Evolutionary conservation across 805 yeast species (phyloP), one percentile per base, ranked within the genome.

Genomic region (Yarrowia phangngaensis): DNA sequence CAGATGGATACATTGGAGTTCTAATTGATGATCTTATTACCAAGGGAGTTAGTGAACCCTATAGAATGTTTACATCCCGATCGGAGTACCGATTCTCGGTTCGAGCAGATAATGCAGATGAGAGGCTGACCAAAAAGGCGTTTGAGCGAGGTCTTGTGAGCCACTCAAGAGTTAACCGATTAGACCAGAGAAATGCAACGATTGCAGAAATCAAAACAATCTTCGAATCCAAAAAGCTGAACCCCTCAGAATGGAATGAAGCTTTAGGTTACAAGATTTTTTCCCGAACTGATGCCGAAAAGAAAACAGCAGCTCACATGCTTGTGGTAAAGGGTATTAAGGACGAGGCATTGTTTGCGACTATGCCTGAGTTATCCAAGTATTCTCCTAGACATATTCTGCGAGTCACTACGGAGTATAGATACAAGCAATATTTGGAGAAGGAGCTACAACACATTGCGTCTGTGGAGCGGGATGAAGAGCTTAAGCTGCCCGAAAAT

Each of bases 21-120:
- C 68, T 92, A 52, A 81, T 92, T 38, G 98, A 92, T 64, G 99
- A 92, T 67, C 71, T 92, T 55, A 83, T 89, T 22, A 89, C 96
- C 0, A 87, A 87, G 63, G 99, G 98, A 14, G 95, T 92, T 2
- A 85, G 81, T 53, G 99, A 92, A 64, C 99, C 99, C 1, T 92
- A 92, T 63, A 71, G 99, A 55, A 92, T 92, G 98, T 92, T 92
- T 61, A 92, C 98, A 0, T 87, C 97, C 5, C 74, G 99, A 43
- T 84, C 95, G 0, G 99, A 92, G 63, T 92, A 87, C 63, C 72
- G 98, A 61, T 78, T 92, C 28, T 81, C 88, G 24, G 86, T 88
- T 4, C 71, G 99, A 52, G 81, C 95, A 0, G 98, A 92, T 63
- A 92, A 92, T 68, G 97, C 99, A 0, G 97, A 94, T 60, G 64